These are phyloP conservation scores for Paraurostyla sp. DNA, from an alignment of 73 alveolate species.

Conservation along the genomic window DNA sequence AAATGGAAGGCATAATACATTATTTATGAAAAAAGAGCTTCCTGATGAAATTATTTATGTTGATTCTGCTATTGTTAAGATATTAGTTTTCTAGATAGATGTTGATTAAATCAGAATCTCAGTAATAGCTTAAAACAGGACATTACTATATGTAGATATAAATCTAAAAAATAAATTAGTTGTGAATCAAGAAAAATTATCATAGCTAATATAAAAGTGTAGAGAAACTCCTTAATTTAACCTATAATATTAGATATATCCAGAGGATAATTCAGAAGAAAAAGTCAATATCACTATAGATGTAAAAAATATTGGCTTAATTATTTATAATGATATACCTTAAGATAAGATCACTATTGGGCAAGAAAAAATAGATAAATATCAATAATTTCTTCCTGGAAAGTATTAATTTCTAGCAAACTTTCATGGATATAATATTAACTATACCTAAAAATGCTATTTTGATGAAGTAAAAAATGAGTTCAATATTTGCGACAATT, in stretches of 20 bases:
- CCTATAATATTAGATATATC: not conserved
- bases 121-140: too few species aligned
- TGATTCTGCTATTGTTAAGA: not conserved
- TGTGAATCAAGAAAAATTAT: not conserved
- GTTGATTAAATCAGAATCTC: not conserved
- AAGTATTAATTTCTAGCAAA: not conserved
- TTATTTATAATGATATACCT: not conserved
- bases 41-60: not conserved
- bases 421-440: not conserved
- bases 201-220: not conserved
- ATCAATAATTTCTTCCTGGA: not conserved
- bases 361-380: not conserved
- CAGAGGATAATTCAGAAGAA: not conserved
- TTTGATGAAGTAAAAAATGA: not conserved
- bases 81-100: not conserved
- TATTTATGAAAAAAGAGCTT: not conserved
- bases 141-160: too few species aligned
- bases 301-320: not conserved
- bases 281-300: not conserved
- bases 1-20: not conserved
- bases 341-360: not conserved
- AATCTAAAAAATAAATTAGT: not conserved
- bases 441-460: not conserved
- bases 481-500: not conserved
- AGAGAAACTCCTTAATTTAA: not conserved